Evolutionary conservation across 192 early-diverging fungal species (phyloP).

Genomic region (Cetraspora pellucida): DNA sequence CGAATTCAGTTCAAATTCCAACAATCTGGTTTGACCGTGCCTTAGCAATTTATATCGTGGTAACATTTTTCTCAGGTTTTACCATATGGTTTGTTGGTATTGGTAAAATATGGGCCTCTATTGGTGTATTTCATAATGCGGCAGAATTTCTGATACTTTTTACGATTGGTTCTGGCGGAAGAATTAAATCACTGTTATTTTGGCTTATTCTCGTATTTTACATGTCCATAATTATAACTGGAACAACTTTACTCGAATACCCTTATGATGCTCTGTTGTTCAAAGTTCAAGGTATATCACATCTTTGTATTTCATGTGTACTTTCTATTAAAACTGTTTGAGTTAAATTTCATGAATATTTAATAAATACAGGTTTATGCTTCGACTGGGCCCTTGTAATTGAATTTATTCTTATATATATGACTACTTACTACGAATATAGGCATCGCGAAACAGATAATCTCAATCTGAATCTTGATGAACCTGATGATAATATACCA

Average conservation of each 20-base stretch:
- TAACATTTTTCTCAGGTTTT: background rate
- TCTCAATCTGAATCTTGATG: background rate
- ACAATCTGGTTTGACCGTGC: conserved; percentile 6
- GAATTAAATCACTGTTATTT: background rate
- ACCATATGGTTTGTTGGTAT: conserved; percentile 2
- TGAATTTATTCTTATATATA: background rate
- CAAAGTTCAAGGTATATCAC: background rate
- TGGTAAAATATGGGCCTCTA: conserved; percentile 17
- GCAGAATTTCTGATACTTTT: conserved; percentile 19
- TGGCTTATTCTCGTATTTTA: no score
- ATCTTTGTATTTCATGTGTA: background rate
- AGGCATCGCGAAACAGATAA: background rate
- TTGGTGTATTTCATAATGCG: conserved; percentile 33
- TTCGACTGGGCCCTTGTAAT: background rate
- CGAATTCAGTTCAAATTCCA: background rate
- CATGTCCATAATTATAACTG: background rate
- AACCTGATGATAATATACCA: no score
- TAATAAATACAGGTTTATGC: background rate
- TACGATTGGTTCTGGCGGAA: conserved; percentile 25
- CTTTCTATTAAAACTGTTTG: background rate
- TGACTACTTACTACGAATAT: background rate
- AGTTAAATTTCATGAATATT: background rate
- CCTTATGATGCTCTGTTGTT: background rate
- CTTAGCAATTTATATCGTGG: background rate
- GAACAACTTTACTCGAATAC: background rate